A percentile compares a stretch with the other conserved stretches of the same genome.
These are phyloP conservation scores for Aplosporella prunicola DNA, from an alignment of 2,329 filamentous ascomycete species.

Conservation along the genomic window DNA sequence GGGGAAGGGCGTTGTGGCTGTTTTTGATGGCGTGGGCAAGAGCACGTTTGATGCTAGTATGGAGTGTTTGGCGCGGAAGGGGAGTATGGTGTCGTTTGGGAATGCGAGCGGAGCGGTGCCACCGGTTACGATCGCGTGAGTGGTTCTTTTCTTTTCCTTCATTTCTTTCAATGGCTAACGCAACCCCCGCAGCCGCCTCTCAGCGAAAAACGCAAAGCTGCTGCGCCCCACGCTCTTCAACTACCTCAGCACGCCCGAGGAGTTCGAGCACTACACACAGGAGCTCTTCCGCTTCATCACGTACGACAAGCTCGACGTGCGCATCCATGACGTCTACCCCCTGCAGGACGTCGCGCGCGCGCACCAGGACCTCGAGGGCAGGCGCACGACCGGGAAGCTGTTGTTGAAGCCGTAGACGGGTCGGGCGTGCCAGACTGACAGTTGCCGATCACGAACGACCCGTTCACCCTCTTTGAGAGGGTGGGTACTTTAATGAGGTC, in stretches of 20 bases:
- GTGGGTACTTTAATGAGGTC: too few species aligned
- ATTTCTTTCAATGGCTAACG: background rate
- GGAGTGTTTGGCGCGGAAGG: slow-evolving; percentile 66
- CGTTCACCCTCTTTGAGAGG: too few species aligned
- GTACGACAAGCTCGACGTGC: slow-evolving; percentile 59
- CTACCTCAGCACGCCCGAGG: slow-evolving; percentile 61
- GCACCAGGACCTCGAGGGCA: slow-evolving; percentile 68
- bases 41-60: slow-evolving; percentile 72
- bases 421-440: too few species aligned
- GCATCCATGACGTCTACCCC: slow-evolving; percentile 68
- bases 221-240: slow-evolving; percentile 63
- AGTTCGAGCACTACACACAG: slow-evolving; percentile 58
- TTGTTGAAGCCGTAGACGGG: slow-evolving; percentile 58
- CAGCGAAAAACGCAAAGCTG: slow-evolving; percentile 67
- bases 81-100: slow-evolving; percentile 67
- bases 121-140: slow-evolving; percentile 54
- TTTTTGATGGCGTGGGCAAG: slow-evolving; percentile 82
- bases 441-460: too few species aligned
- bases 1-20: slow-evolving; percentile 62
- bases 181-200: slow-evolving; percentile 35
- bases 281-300: slow-evolving; percentile 66
- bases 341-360: slow-evolving; percentile 63
- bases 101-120: slow-evolving; percentile 73
- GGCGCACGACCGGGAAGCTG: slow-evolving; percentile 78
- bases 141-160: slow-evolving; percentile 28